Percentiles rank a stretch among this genome's conserved stretches.
Conservation (phyloP, 306 rosid genomes). For the Hylodesmum podocarpum region DNA sequence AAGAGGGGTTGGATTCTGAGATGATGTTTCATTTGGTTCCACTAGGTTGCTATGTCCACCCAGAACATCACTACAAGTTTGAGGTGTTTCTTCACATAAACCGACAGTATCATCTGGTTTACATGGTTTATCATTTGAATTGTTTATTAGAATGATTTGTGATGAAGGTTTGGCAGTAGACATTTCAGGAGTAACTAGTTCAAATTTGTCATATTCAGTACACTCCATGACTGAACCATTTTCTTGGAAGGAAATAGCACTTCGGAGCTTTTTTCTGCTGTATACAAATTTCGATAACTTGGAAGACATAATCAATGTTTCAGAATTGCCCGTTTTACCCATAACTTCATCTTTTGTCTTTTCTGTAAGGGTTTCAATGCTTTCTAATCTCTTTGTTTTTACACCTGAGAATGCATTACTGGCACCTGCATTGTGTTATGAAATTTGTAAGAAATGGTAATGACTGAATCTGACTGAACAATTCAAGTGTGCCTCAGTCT, state of each 20-base stretch:
- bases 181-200: constrained; percentile 35
- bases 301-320: constrained; percentile 35
- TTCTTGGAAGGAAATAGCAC: constrained; percentile 30
- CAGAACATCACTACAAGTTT: constrained; percentile 36
- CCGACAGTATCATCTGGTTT: constrained; percentile 39
- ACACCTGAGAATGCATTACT: constrained; percentile 35
- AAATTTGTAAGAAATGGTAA: constrained; percentile 21
- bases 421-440: constrained; percentile 25
- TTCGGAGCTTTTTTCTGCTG: constrained; percentile 51
- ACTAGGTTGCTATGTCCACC: constrained; percentile 37
- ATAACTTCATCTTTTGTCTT: constrained; percentile 37
- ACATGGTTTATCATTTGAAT: constrained; percentile 36
- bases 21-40: constrained; percentile 23
- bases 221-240: constrained; percentile 38
- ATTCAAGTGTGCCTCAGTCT: background rate
- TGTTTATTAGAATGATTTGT: constrained; percentile 36
- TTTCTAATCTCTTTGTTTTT: constrained; percentile 28
- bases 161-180: constrained; percentile 32
- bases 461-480: background rate
- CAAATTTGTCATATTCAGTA: constrained; percentile 29
- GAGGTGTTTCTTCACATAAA: constrained; percentile 39
- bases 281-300: constrained; percentile 49
- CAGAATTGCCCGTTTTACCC: constrained; percentile 32
- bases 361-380: constrained; percentile 32
- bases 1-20: constrained; percentile 34